Conservation (phyloP, 2,329 filamentous ascomycete species). For the Diaporthe australafricana region DNA sequence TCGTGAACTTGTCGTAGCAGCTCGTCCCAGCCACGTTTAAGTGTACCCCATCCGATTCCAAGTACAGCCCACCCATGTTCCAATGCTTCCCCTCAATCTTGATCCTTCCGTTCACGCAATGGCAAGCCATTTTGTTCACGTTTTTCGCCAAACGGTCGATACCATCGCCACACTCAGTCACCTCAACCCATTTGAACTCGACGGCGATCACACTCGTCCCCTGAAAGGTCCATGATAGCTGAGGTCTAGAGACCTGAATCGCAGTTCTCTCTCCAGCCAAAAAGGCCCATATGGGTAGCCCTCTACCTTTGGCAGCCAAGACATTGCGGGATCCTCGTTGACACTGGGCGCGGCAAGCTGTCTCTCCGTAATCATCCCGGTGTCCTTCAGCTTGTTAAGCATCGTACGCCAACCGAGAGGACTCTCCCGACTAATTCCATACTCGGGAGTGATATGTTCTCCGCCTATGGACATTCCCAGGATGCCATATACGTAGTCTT, state of each 20-base stretch:
- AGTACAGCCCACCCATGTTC: too few relatives aligned
- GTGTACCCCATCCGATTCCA: background rate
- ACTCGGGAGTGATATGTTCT: background rate
- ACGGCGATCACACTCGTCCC: background rate
- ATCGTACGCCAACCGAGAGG: background rate
- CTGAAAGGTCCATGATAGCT: background rate
- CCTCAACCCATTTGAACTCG: background rate
- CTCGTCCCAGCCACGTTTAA: background rate
- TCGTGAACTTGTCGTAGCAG: background rate
- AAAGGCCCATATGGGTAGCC: background rate
- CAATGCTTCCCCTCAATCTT: too few relatives aligned
- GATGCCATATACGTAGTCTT: background rate
- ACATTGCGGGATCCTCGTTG: background rate
- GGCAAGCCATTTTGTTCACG: background rate
- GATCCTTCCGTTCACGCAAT: background rate
- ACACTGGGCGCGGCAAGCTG: background rate
- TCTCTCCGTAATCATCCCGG: constrained; percentile 3
- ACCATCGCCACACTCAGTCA: background rate
- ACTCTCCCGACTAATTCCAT: background rate
- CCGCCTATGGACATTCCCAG: background rate
- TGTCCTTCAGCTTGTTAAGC: background rate
- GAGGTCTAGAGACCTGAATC: background rate
- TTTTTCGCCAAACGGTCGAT: background rate
- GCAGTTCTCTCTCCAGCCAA: background rate
- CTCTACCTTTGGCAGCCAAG: background rate